A percentile compares a stretch with the other conserved stretches of the same genome.
These are phyloP conservation scores for Marasmius tenuissimus DNA, from an alignment of 1,284 basidiomycete genomes.

Conservation along the genomic window DNA sequence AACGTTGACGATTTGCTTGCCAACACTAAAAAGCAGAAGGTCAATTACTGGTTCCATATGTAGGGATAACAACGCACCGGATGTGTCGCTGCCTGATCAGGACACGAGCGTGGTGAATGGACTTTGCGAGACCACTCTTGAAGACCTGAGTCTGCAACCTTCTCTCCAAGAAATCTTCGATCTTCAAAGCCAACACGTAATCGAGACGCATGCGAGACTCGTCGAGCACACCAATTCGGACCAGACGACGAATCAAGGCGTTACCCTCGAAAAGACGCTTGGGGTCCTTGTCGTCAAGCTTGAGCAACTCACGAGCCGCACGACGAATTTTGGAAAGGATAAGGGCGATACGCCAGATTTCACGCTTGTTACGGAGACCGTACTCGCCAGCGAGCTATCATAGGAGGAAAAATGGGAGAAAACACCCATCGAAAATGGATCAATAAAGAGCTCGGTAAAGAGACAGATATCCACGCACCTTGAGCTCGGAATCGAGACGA, in stretches of 20 bases:
- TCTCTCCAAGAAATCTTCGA: constrained; percentile 99
- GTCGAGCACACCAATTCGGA: constrained; percentile 99
- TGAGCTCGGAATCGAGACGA: constrained; percentile 98
- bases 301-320: constrained; percentile 99
- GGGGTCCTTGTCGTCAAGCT: constrained; percentile 99
- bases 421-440: not conserved
- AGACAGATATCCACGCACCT: constrained; percentile 54
- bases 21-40: constrained; percentile 65
- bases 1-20: constrained; percentile 99
- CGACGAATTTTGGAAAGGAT: constrained; percentile 99
- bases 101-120: constrained; percentile 98
- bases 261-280: constrained; percentile 99
- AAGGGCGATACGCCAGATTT: constrained; percentile 99
- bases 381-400: constrained; percentile 96
- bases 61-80: constrained; percentile 55
- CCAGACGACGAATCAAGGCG: constrained; percentile 97
- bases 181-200: constrained; percentile 99
- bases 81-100: constrained; percentile 98
- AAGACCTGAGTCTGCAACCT: constrained; percentile 99
- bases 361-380: constrained; percentile 99
- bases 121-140: constrained; percentile 98
- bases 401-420: not conserved
- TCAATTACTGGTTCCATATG: not conserved
- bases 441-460: not conserved
- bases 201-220: constrained; percentile 99